Base-by-base conservation (phyloP, 192 early-diverging fungal species). In the Backusella mclennaniae region DNA sequence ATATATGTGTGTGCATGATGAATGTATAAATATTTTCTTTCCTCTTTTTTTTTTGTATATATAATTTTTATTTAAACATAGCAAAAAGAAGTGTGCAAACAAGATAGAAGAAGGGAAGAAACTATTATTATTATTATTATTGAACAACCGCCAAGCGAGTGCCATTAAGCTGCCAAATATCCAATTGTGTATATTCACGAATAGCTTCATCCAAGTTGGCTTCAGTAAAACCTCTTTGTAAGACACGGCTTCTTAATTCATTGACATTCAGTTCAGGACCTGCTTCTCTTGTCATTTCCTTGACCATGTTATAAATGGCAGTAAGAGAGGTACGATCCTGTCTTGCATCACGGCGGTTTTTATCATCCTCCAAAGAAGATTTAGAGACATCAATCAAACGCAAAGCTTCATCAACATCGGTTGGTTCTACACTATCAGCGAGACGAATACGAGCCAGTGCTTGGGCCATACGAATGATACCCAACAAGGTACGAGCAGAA, bases 391-490 rank as follows among this genome's bases (percentile, higher is more conserved):
- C 93, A 77, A 98, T 91, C 67, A 99, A 82, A 52, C 95, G 83
- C 71, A 95, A 83, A 0, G 98, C 98, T 83, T 97, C 96, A 46
- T 92, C 87, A 2, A 99, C 98, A 82, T 99, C 98, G 26, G 6
- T 33, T 5, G 84, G 82, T 6, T 96, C 93, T 14, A 99, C 98
- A 6, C 75, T 76, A 29, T 85, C 73, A 19, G 94, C 92, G 2
- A 98, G 80, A 8, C 97, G 92, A 88, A 98, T 92, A 71, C 92
- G 90, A 67, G 97, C 97, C 46, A 95, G 89, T 0, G 96, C 97
- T 77, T 99, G 96, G 19, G 95, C 81, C 80, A 98, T 86, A 73
- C 97, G 93, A 79, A 98, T 96, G 94, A 99, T 98, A 42, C 85
- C 82, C 21, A 99, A 82, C 66, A 99, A 84, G 9, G 96, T 95